phyloP scores from a whole-genome alignment of 1,284 basidiomycete species.

The Amylostereum areolatum region DNA sequence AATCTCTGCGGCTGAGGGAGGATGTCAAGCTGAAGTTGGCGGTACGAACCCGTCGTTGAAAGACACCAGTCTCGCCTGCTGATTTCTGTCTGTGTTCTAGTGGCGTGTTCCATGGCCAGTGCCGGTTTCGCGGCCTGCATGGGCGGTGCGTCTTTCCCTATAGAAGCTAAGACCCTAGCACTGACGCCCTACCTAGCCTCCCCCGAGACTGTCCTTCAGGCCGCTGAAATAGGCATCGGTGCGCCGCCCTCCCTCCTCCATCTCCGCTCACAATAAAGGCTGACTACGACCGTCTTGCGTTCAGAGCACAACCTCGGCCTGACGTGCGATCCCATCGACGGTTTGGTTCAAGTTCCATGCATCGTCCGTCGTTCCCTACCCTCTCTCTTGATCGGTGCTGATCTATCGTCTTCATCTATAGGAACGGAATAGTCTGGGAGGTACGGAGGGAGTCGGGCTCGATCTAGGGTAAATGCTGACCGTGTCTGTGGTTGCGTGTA shows the following conservation, averaged over 20 bases:
- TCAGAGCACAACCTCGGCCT: constrained; percentile 81
- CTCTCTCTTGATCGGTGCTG: constrained; percentile 2
- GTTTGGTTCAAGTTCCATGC: constrained; percentile 91
- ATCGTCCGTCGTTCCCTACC: constrained; percentile 54
- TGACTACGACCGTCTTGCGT: constrained; percentile 4
- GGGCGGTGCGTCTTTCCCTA: constrained; percentile 51
- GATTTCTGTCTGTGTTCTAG: constrained; percentile 28
- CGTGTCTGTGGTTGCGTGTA: constrained; percentile 17
- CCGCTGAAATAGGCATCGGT: constrained; percentile 94
- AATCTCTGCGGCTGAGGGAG: constrained; percentile 93
- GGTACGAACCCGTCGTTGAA: constrained; percentile 32
- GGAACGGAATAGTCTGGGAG: constrained; percentile 86
- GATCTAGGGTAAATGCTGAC: not conserved
- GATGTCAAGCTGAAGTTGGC: constrained; percentile 82
- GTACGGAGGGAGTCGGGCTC: constrained; percentile 26
- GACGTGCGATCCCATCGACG: constrained; percentile 91
- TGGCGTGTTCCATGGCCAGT: constrained; percentile 88
- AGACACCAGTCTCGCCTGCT: constrained; percentile 4
- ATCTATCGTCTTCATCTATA: constrained; percentile 20
- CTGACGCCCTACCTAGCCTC: constrained; percentile 38
- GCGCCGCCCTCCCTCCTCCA: not conserved
- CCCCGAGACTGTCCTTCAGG: constrained; percentile 74
- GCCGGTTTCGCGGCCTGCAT: constrained; percentile 93
- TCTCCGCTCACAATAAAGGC: constrained; percentile 18
- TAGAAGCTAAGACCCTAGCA: constrained; percentile 5